Base-by-base conservation (phyloP, 1,139 yeast species). In the Meyerozyma athensensis region DNA sequence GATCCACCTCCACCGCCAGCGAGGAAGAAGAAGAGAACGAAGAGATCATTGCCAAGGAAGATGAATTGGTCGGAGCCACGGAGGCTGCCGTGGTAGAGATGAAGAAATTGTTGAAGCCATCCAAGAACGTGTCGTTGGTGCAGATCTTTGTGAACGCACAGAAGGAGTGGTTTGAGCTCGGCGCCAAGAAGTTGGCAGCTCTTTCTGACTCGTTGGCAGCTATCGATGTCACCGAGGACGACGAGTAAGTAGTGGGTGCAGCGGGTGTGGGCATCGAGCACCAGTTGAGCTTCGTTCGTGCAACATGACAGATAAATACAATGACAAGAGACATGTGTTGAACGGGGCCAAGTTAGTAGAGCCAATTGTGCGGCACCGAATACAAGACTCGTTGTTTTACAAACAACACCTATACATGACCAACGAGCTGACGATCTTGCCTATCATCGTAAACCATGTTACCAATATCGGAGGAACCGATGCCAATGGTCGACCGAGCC, bases 31-130 rank as follows among this genome's bases (percentile, higher is more conserved):
- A 49, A 38, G 69, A 75, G 46, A 67, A 68, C 47, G 74, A 71
- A 44, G 78, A 75, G 39, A 63, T 83, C 47, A 87, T 83, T 47
- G 63, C 71, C 33, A 72, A 75, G 47, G 95, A 85, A 59, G 95
- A 85, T 54, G 90, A 81, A 44, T 73, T 84, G 49, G 92, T 84
- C 22, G 74, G 81, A 50, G 85, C 86, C 19, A 84, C 89, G 7
- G 82, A 82, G 42, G 66, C 71, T 22, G 92, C 92, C 1, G 92
- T 82, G n/a, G 74, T 77, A 49, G 78, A 78, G 40, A 83, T 85
- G 92, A 79, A 81, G 58, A 76, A 72, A 45, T 65, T 84, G 42
- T 77, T 85, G 50, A 77, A 74, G 44, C 87, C 90, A 28, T 67
- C 79, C 10, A 83, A 80, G 56, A 68, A 79, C 38, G 68, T 84